phyloP scores from a whole-genome alignment of 352 stramenopile species.

The Phytophthora kernoviae region DNA sequence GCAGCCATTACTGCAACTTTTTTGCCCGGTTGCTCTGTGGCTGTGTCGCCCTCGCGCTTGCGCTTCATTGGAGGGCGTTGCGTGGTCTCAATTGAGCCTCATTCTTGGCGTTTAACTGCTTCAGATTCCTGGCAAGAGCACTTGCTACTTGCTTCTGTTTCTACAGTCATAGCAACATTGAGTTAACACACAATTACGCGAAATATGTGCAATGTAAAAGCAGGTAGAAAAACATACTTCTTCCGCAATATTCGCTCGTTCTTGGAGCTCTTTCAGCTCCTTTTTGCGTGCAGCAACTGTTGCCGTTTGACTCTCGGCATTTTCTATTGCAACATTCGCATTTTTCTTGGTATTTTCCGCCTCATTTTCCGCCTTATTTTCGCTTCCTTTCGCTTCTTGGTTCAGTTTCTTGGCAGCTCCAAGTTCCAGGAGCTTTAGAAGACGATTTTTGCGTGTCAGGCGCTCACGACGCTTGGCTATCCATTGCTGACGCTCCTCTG shows the following conservation, averaged over 20 bases:
- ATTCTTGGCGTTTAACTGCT: conserved; percentile 20
- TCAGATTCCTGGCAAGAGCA: conserved; percentile 33
- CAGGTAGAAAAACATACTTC: conserved; percentile 28
- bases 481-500: conserved; percentile 24
- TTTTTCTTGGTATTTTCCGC: conserved; percentile 11
- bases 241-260: conserved; percentile 25
- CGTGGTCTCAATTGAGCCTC: neutral
- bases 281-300: conserved; percentile 28
- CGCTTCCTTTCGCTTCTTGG: conserved; percentile 1
- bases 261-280: conserved; percentile 42
- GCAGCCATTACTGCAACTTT: conserved; percentile 10
- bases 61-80: conserved; percentile 21
- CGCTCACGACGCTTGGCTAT: conserved; percentile 29
- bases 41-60: conserved; percentile 25
- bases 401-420: conserved; percentile 15
- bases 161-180: conserved; percentile 1
- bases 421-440: conserved; percentile 36
- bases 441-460: conserved; percentile 28
- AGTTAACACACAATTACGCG: neutral
- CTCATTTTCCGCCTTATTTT: conserved; percentile 10
- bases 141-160: conserved; percentile 35
- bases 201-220: neutral
- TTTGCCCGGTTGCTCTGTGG: conserved; percentile 20
- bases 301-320: conserved; percentile 1
- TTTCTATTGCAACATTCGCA: neutral